phyloP scores from a whole-genome alignment of 805 yeast genomes.

The Saccharomyces eubayanus region DNA sequence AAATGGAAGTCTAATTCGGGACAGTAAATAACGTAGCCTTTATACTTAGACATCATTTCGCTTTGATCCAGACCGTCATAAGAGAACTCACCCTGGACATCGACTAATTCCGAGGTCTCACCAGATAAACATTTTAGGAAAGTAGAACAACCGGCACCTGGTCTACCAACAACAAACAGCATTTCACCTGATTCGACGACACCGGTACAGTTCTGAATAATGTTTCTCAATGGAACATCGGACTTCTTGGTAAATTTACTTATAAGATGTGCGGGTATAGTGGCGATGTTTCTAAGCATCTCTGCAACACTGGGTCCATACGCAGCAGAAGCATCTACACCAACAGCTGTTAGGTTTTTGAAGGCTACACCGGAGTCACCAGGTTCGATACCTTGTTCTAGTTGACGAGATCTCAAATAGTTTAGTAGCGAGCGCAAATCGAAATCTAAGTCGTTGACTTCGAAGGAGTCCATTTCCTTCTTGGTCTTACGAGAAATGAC shows the following conservation, averaged over 20 bases:
- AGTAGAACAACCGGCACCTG: slow-evolving; percentile 61
- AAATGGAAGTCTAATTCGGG: slow-evolving; percentile 46
- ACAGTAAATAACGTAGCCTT: slow-evolving; percentile 43
- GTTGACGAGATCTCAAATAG: slow-evolving; percentile 33
- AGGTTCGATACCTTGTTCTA: slow-evolving; percentile 40
- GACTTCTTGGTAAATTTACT: slow-evolving; percentile 28
- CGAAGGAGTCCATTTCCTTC: slow-evolving; percentile 38
- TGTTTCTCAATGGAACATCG: slow-evolving; percentile 29
- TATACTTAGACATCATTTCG: slow-evolving; percentile 41
- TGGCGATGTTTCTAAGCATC: slow-evolving; percentile 31
- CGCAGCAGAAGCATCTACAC: slow-evolving; percentile 46
- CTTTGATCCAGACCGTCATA: slow-evolving; percentile 44
- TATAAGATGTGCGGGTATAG: slow-evolving; percentile 22
- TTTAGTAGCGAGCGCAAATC: slow-evolving; percentile 38
- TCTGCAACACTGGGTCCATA: slow-evolving; percentile 41
- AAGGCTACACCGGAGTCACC: slow-evolving; percentile 46
- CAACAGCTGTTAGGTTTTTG: slow-evolving; percentile 37
- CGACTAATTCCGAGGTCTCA: slow-evolving; percentile 34
- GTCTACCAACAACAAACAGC: slow-evolving; percentile 47
- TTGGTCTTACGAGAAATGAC: slow-evolving; percentile 42
- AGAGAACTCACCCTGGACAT: slow-evolving; percentile 34
- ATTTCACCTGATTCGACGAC: slow-evolving; percentile 43
- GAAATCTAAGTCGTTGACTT: slow-evolving; percentile 39
- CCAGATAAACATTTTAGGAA: slow-evolving; percentile 41
- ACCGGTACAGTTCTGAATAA: slow-evolving; percentile 37